These are phyloP conservation scores for Begonia fuchsioides DNA, from an alignment of 306 rosid species.

Conservation along the genomic window DNA sequence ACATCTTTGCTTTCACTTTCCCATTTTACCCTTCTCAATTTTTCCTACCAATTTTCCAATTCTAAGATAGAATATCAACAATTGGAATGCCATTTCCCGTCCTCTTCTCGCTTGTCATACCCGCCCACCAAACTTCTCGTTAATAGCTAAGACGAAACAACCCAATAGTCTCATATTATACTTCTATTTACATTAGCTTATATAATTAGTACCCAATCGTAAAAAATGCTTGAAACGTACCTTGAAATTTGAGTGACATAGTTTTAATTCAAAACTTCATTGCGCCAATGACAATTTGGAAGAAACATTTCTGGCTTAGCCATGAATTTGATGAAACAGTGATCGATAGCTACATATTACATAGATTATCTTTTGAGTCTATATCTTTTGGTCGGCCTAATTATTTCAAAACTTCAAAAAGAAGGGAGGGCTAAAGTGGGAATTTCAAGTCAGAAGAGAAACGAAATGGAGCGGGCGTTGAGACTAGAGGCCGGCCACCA, in stretches of 20 bases:
- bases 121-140: too few species aligned
- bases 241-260: background rate
- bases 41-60: background rate
- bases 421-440: conserved; percentile 20
- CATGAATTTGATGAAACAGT: too few species aligned
- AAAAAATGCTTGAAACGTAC: too few species aligned
- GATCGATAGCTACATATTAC: background rate
- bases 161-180: too few species aligned
- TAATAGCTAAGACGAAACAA: too few species aligned
- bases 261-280: too few species aligned
- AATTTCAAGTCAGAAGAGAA: conserved; percentile 15
- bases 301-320: too few species aligned
- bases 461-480: conserved; percentile 8
- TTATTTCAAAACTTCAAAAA: background rate
- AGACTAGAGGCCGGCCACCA: conserved; percentile 30
- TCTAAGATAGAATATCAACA: background rate
- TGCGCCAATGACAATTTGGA: too few species aligned
- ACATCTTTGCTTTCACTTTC: conserved; percentile 2
- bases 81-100: background rate
- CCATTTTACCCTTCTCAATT: conserved; percentile 9
- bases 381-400: background rate
- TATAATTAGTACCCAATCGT: too few species aligned
- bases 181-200: too few species aligned
- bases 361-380: background rate
- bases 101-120: background rate